Conservation (phyloP, 2,329 filamentous ascomycete species). For the Pseudogymnoascus sp. region DNA sequence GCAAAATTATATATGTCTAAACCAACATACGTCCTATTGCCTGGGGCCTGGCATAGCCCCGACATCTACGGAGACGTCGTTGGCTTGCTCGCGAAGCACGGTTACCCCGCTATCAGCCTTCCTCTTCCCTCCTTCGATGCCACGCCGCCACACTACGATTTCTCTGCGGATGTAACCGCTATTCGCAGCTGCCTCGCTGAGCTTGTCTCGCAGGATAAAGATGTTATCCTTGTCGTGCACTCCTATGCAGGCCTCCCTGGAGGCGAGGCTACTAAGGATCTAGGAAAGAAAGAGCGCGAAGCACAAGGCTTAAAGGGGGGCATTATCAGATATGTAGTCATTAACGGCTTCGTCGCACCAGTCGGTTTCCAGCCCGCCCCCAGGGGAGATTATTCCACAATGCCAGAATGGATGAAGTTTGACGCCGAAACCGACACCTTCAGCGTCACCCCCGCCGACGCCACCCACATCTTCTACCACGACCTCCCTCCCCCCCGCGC, state of each 20-base stretch:
- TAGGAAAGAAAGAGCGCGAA: constrained; percentile 21
- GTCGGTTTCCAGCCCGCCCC: neutral
- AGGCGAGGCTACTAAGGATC: constrained; percentile 21
- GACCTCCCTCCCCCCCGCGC: neutral
- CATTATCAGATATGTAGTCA: neutral
- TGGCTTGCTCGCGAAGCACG: neutral
- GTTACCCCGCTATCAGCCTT: neutral
- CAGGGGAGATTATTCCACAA: neutral
- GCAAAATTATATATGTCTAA: neutral
- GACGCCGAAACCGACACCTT: neutral
- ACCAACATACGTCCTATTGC: neutral
- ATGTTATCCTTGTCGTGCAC: constrained; percentile 24
- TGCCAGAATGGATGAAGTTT: neutral
- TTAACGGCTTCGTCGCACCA: neutral
- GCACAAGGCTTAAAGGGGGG: neutral
- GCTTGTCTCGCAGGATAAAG: constrained; percentile 11
- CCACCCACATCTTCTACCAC: neutral
- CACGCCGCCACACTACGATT: constrained; percentile 10
- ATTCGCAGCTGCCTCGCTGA: constrained; percentile 2
- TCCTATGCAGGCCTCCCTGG: constrained; percentile 22
- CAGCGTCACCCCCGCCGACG: neutral
- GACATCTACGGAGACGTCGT: neutral
- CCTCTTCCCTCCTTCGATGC: constrained; percentile 10
- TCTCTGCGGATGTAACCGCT: constrained; percentile 11
- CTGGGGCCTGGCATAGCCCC: neutral